These are phyloP conservation scores for Venturia nashicola DNA, from an alignment of 2,329 filamentous ascomycete genomes.

Conservation along the genomic window DNA sequence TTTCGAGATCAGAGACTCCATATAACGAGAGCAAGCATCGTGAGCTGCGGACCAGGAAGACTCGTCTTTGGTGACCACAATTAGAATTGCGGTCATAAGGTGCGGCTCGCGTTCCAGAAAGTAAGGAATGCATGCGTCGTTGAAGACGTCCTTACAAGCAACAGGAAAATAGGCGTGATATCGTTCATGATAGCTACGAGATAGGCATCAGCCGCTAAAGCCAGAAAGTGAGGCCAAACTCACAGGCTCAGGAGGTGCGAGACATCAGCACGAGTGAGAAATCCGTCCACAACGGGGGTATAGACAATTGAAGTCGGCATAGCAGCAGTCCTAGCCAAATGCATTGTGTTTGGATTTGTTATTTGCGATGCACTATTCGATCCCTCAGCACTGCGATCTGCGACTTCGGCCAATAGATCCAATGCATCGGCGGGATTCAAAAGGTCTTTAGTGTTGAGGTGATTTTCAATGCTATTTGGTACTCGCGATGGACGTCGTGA, in stretches of 20 bases:
- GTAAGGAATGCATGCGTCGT: slow-evolving; percentile 38
- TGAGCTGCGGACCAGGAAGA: slow-evolving; percentile 50
- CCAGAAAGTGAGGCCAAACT: background rate
- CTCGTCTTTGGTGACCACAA: slow-evolving; percentile 61
- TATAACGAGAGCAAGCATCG: slow-evolving; percentile 54
- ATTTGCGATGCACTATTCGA: background rate
- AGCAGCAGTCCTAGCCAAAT: background rate
- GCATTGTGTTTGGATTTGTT: background rate
- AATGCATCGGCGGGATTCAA: background rate
- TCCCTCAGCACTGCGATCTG: background rate
- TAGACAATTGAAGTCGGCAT: background rate
- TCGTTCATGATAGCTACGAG: slow-evolving; percentile 46
- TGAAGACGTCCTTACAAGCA: slow-evolving; percentile 48
- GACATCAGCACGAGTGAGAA: background rate
- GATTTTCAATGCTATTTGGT: background rate
- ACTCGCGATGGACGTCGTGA: background rate
- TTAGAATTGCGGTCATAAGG: slow-evolving; percentile 56
- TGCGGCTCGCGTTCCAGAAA: slow-evolving; percentile 52
- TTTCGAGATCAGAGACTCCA: slow-evolving; percentile 55
- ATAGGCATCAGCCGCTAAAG: slow-evolving; percentile 8
- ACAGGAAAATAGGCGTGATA: slow-evolving; percentile 62
- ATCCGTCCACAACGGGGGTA: background rate
- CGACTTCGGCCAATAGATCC: background rate
- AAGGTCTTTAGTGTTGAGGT: background rate
- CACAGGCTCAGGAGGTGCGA: background rate